A percentile compares a stretch with the other conserved stretches of the same genome.
These are phyloP conservation scores for Epichloe glyceriae DNA, from an alignment of 2,329 filamentous ascomycete genomes.

Conservation along the genomic window DNA sequence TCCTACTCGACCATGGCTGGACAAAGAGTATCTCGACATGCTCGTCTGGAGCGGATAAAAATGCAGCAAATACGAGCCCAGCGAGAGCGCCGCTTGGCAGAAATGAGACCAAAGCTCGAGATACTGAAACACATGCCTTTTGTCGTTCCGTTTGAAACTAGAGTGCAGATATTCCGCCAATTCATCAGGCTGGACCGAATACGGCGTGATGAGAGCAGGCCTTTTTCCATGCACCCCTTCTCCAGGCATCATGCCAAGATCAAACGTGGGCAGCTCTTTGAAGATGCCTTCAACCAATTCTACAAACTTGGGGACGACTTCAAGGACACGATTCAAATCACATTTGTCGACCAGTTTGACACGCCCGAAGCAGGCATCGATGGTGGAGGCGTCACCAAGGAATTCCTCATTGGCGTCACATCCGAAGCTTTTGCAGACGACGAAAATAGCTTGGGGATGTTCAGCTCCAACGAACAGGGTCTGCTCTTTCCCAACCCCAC, in stretches of 20 bases:
- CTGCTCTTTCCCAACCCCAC: slow-evolving; percentile 80
- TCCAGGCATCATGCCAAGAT: slow-evolving; percentile 66
- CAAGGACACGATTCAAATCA: slow-evolving; percentile 94
- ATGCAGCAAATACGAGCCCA: slow-evolving; percentile 53
- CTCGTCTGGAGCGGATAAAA: slow-evolving; percentile 49
- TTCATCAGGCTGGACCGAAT: slow-evolving; percentile 66
- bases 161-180: slow-evolving; percentile 85
- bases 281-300: slow-evolving; percentile 76
- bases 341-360: slow-evolving; percentile 85
- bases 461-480: slow-evolving; percentile 74
- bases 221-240: slow-evolving; percentile 14
- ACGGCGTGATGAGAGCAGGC: slow-evolving; percentile 12
- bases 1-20: slow-evolving; percentile 30
- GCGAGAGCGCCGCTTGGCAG: slow-evolving; percentile 59
- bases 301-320: slow-evolving; percentile 68
- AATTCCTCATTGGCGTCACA: slow-evolving; percentile 84
- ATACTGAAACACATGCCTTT: slow-evolving; percentile 95
- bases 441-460: slow-evolving; percentile 41
- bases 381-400: slow-evolving; percentile 92
- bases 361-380: slow-evolving; percentile 86
- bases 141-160: slow-evolving; percentile 81
- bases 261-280: slow-evolving; percentile 63
- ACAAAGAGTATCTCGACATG: slow-evolving; percentile 48
- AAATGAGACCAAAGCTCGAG: slow-evolving; percentile 75
- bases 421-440: slow-evolving; percentile 62